Conservation (phyloP, 2,329 filamentous ascomycete species). For the Alternaria atra region DNA sequence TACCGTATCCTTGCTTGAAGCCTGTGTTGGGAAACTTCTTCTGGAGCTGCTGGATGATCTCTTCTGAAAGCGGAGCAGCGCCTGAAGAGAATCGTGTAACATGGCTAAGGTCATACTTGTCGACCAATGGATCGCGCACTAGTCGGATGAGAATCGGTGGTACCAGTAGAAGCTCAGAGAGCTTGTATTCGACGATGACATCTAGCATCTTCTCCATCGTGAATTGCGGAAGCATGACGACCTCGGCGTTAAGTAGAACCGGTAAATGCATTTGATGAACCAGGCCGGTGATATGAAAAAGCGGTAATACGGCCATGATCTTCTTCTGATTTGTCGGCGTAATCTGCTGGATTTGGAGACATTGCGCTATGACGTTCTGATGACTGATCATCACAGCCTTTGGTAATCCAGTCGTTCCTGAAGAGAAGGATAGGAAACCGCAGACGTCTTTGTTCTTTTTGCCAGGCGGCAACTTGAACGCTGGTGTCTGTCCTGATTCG, state of each 20-base stretch:
- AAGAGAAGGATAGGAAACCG: conserved; percentile 56
- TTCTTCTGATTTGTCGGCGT: conserved; percentile 54
- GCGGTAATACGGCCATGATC: conserved; percentile 45
- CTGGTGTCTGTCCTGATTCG: conserved; percentile 54
- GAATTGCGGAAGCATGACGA: conserved; percentile 71
- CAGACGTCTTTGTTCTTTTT: conserved; percentile 67
- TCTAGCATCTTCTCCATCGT: conserved; percentile 63
- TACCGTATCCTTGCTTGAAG: conserved; percentile 73
- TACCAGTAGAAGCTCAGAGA: conserved; percentile 62
- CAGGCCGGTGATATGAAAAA: conserved; percentile 50
- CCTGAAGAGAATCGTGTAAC: conserved; percentile 67
- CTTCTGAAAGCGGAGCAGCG: conserved; percentile 66
- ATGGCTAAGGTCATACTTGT: conserved; percentile 65
- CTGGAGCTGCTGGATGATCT: conserved; percentile 66
- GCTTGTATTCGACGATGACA: conserved; percentile 56
- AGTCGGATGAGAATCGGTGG: conserved; percentile 69
- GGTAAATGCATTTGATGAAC: conserved; percentile 67
- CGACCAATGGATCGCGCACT: conserved; percentile 64
- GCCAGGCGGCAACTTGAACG: conserved; percentile 61
- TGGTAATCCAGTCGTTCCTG: conserved; percentile 50
- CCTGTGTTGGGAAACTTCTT: conserved; percentile 67
- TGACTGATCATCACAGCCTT: conserved; percentile 51
- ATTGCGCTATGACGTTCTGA: conserved; percentile 61
- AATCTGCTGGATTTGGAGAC: conserved; percentile 62
- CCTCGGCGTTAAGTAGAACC: conserved; percentile 69